Evolutionary conservation across 169 alveolate species (phyloP).

Genomic region (Plasmodium fragile): DNA sequence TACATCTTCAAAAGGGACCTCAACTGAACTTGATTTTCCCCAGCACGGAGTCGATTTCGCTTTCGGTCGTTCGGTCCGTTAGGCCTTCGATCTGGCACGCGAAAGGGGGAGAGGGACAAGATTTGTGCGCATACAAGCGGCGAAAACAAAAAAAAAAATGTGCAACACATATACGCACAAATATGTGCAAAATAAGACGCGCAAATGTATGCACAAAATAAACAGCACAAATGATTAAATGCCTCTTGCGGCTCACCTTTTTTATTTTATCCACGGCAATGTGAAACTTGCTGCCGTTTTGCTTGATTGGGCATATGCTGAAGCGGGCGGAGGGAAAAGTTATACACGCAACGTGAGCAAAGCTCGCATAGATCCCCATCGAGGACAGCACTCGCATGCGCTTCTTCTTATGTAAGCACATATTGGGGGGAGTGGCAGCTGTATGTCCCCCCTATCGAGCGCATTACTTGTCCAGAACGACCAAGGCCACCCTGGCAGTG

Average conservation of each 20-base stretch:
- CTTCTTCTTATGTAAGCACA: neutral
- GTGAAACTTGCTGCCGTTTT: constrained; percentile 24
- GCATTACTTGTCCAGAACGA: constrained; percentile 56
- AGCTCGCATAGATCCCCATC: neutral
- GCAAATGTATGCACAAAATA: neutral
- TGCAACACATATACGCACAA: neutral
- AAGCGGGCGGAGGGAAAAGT: neutral
- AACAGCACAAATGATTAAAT: neutral
- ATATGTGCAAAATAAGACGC: neutral
- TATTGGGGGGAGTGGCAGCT: neutral
- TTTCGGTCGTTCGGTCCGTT: constrained; percentile 61
- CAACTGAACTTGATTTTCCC: constrained; percentile 72
- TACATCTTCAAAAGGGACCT: neutral
- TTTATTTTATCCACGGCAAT: constrained; percentile 40
- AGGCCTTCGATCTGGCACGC: constrained; percentile 34
- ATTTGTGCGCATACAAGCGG: neutral
- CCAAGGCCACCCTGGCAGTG: constrained; percentile 72
- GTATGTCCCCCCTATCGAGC: neutral
- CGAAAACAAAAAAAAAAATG: neutral
- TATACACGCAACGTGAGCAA: neutral
- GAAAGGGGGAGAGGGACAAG: neutral
- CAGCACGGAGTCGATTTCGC: constrained; percentile 59
- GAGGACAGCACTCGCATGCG: neutral
- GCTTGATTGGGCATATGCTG: constrained; percentile 65
- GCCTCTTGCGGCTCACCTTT: constrained; percentile 9